Evolutionary conservation across 495 filamentous ascomycete species (phyloP).

Genomic region (Amphirosellinia nigrospora): DNA sequence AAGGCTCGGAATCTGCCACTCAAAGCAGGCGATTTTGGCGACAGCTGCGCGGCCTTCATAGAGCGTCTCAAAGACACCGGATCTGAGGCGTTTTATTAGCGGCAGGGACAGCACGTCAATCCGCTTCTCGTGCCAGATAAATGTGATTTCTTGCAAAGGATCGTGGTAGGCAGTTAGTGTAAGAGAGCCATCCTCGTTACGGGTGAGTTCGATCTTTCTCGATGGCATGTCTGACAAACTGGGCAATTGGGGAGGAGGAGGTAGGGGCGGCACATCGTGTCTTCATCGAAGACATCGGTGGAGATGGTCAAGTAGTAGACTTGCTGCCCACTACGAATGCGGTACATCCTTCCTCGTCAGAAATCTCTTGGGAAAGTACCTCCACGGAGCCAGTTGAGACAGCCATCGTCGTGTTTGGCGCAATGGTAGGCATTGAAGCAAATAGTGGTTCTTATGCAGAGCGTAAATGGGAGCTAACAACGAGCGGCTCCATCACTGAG

Average conservation of each 20-base stretch:
- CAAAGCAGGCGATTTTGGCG: slow-evolving; percentile 29
- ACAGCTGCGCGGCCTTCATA: slow-evolving; percentile 22
- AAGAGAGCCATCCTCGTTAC: slow-evolving; percentile 22
- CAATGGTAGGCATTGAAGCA: slow-evolving; percentile 14
- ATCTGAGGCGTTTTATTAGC: slow-evolving; percentile 20
- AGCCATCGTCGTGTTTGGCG: slow-evolving; percentile 13
- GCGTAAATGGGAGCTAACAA: slow-evolving; percentile 5
- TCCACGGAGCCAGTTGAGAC: slow-evolving; percentile 15
- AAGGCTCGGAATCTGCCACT: slow-evolving; percentile 25
- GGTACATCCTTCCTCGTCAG: slow-evolving; percentile 16
- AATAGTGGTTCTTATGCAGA: slow-evolving; percentile 8
- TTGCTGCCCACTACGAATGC: slow-evolving; percentile 2
- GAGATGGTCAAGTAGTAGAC: slow-evolving; percentile 26
- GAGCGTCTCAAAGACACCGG: slow-evolving; percentile 23
- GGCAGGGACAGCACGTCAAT: slow-evolving; percentile 24
- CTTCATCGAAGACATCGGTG: slow-evolving; percentile 25
- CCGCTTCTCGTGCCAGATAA: slow-evolving; percentile 24
- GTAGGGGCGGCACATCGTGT: slow-evolving; percentile 25
- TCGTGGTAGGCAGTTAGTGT: slow-evolving; percentile 3
- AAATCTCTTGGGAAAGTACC: slow-evolving; percentile 18
- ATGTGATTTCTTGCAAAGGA: slow-evolving; percentile 22
- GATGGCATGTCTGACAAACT: slow-evolving; percentile 18
- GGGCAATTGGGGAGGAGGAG: slow-evolving; percentile 11
- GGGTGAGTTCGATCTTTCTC: slow-evolving; percentile 22
- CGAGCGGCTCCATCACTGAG: slow-evolving; percentile 14